Evolutionary conservation across 192 early-diverging fungal genomes (phyloP), one percentile per base, ranked within the genome.

Genomic region (Backusella macrospora): DNA sequence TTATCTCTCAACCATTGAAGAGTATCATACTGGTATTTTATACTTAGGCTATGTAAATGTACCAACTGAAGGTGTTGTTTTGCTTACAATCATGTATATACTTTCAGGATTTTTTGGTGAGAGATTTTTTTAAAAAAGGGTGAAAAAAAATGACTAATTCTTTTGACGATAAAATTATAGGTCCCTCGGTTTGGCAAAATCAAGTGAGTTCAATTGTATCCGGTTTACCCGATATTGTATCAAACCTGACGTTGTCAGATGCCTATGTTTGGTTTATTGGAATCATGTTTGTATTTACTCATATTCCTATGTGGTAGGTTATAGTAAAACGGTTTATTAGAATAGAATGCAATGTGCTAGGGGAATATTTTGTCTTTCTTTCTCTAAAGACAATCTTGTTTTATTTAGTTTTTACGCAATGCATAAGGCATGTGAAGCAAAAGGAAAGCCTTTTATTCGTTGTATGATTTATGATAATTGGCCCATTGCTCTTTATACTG

Each of bases 1-100:
- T 77, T 97, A 95, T 80, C 83, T 95, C 71, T 90, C 91, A 62
- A 96, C 96, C 48, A 93, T 92, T 87, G 96, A 97, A 83, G 94
- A 95, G 78, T 96, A 96, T 81, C 92, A 96, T 73, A 97, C 96
- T 5, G 93, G 93, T 18, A 86, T 90, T 4, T 84, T 97, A 39
- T 96, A 93, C 76, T 81, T 97, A 64, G 88, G 92, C 13, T 91
- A 92, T 71, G 86, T 93, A 77, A 92, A 88, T 73, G 96, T 92
- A 4, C 95, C 96, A 40, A 91, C 95, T n/a, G 96, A 97, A 77
- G 96, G 96, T 18, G 87, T 97, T 62, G 46, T 94, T 34, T 74
- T 90, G 44, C 86, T 90, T 48, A 85, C 88, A 66, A 38, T 84
- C 0, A 77, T 93, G 1, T 86, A 84, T 49, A 75, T 92, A 42